Evolutionary conservation across 2,329 filamentous ascomycete species (phyloP), one percentile per base, ranked within the genome.

Genomic region (Botryotinia globosa): DNA sequence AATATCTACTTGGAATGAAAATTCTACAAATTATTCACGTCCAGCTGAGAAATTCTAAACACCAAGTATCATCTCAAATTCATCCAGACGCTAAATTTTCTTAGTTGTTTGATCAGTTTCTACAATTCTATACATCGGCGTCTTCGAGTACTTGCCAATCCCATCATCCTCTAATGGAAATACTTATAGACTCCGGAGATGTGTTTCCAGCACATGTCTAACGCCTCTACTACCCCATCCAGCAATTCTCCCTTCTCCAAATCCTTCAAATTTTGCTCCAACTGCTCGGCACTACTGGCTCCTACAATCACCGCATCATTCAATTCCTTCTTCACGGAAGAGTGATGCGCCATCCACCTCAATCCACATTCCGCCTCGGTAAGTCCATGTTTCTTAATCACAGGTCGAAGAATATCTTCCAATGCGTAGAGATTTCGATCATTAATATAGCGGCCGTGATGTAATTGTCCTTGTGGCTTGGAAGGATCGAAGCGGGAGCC

Each of bases 261-360:
- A 74, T 85, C 83, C 72, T 85, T 82, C 70, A 91, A 82, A 80
- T 90, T 90, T 75, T 84, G 82, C 77, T 86, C 84, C 48, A 91
- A 82, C 81, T 91, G 88, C 69, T 84, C 83, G 65, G 86, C 81
- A 77, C 84, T 88, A 72, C 87, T 89, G 68, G 88, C 84, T 51
- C 89, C 89, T 67, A 90, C 85, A 69, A 91, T 83, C 76, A 91
- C 84, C 48, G 86, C 88, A 80, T 90, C 89, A 77, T 86, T 86
- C 58, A 83, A 81, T 76, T 83, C 85, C 75, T 86, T 80, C 74
- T 83, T 85, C 62, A 91, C 83, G 73, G 83, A 82, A 10, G 90
- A 92, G 82, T 95, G 92, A 80, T 94, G 91, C 66, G 88, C 86
- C 70, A 87, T 81, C 92, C 92, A 95, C 69, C 92, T 86, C 79